Evolutionary conservation across 768 basidiomycete genomes (phyloP).

Genomic region (Tubosaeta sp.): DNA sequence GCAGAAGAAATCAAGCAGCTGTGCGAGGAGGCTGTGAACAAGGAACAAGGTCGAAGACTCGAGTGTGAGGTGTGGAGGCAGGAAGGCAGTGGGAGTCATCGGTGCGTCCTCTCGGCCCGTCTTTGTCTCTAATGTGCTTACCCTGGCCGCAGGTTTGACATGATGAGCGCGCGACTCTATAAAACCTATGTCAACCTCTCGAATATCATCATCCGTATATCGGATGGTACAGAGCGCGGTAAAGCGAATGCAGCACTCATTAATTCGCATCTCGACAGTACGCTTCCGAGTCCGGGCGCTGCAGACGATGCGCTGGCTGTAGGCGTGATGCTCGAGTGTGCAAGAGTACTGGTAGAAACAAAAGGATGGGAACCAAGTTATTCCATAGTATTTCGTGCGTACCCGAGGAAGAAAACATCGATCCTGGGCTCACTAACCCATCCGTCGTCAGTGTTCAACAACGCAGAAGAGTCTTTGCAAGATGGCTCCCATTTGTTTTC

Average conservation of each 20-base stretch:
- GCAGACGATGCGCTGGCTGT: slow-evolving; percentile 86
- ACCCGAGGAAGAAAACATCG: not conserved
- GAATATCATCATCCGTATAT: slow-evolving; percentile 86
- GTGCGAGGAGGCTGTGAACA: slow-evolving; percentile 53
- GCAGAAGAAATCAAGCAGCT: slow-evolving; percentile 55
- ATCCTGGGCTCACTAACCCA: not conserved
- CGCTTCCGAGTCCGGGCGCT: slow-evolving; percentile 84
- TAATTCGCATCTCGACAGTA: slow-evolving; percentile 87
- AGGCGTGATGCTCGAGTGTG: slow-evolving; percentile 88
- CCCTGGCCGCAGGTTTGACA: slow-evolving; percentile 69
- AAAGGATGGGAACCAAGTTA: slow-evolving; percentile 69
- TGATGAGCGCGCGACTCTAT: slow-evolving; percentile 80
- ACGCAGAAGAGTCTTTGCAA: slow-evolving; percentile 92
- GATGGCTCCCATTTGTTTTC: slow-evolving; percentile 93
- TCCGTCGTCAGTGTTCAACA: slow-evolving; percentile 72
- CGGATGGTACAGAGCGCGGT: slow-evolving; percentile 63
- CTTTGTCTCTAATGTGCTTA: not conserved
- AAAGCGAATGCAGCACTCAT: slow-evolving; percentile 84
- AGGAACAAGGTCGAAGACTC: slow-evolving; percentile 49
- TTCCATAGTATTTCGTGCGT: slow-evolving; percentile 79
- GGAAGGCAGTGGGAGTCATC: slow-evolving; percentile 81
- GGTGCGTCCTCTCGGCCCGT: slow-evolving; percentile 45
- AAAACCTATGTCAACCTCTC: slow-evolving; percentile 85
- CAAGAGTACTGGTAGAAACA: slow-evolving; percentile 67
- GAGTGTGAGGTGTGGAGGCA: slow-evolving; percentile 92